Evolutionary conservation across 2,329 filamentous ascomycete species (phyloP), one percentile per base, ranked within the genome.

Genomic region (Berkeleyomyces rouxiae): DNA sequence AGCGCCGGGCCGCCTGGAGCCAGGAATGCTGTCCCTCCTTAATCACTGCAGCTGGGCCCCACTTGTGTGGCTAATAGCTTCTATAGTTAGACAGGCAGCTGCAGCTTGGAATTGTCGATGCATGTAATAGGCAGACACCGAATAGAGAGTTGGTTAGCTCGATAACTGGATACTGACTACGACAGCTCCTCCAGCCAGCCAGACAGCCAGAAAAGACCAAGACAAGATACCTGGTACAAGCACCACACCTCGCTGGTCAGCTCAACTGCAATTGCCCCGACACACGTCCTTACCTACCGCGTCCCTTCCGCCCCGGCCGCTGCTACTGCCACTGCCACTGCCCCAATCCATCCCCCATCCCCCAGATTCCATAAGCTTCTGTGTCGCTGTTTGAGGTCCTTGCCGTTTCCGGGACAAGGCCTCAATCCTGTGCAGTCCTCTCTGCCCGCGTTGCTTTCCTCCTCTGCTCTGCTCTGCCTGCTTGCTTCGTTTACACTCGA

Each of bases 361-460:
- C 5, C 49, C 13, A 55, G 49, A 55, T 55, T 55, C 49, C 49
- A 55, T 37, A 11, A n/a, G 49, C 33, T 55, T 55, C 49, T 55
- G 49, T 55, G 33, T 55, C 10, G 37, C 31, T 31, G 33, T 55
- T 46, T n/a, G 33, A 55, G 49, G 49, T 55, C 33, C 49, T 55
- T 37, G 49, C 49, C 49, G 33, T 55, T 55, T 55, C 49, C 49
- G 49, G 49, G 33, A 55, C 49, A 55, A 55, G 49, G 49, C 49
- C 49, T 55, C 49, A 55, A 55, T 55, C 49, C 49, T 55, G 49
- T 37, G 10, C 49, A 55, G 37, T 55, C 49, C 49, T 55, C 31
- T 37, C 9, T 55, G 23, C 31, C 49, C 7, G 49, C 37, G 49
- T 53, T 55, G 33, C 23, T 55, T 55, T 55, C 49, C n/a, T 47